Evolutionary conservation across 257 asterid species (phyloP), one percentile per base, ranked within the genome.

Genomic region (Parsonsia alboflavescens): DNA sequence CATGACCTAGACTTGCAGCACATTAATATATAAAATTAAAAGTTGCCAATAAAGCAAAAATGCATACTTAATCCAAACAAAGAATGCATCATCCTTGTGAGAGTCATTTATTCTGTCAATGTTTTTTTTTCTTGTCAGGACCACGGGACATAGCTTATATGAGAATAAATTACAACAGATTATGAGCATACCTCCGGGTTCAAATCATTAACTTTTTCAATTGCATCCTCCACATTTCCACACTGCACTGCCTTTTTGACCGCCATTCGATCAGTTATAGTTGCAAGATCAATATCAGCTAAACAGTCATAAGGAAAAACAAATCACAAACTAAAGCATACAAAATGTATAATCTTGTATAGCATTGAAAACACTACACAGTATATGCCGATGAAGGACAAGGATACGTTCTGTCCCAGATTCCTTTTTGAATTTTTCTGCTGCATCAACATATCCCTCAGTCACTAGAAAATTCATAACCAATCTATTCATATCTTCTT

Each of bases 361-460:
- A 56, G 17, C 66, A 73, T 63, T 36, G 42, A 28, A 66, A 39
- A 61, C 65, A 65, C 42, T 22, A 74, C 30, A 62, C 7, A 78
- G 24, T 22, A 71, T 54, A 65, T 36, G 46, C 58, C 19, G 30
- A 53, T 71, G 12, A 26, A 42, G 30, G 30, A 56, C 4, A 69
- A 69, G 91, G 93, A 91, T 92, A 92, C 97, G 96, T 73, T 88
- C 92, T 68, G 96, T 90, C 69, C 97, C 97, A 26, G 96, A 90
- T 82, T 92, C 97, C 77, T 78, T 77, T 72, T 85, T 82, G 87
- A 92, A 88, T 64, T 83, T 90, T 73, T 90, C 96, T 39, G 96
- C 96, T 59, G 89, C 96, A 57, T 92, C 96, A 19, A 90, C 96
- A 74, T 86, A 90, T 71, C 96, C 97, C 86, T 90, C 95, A 0